Base-by-base conservation (phyloP, 2,329 filamentous ascomycete genomes). In the Periconia sp. region DNA sequence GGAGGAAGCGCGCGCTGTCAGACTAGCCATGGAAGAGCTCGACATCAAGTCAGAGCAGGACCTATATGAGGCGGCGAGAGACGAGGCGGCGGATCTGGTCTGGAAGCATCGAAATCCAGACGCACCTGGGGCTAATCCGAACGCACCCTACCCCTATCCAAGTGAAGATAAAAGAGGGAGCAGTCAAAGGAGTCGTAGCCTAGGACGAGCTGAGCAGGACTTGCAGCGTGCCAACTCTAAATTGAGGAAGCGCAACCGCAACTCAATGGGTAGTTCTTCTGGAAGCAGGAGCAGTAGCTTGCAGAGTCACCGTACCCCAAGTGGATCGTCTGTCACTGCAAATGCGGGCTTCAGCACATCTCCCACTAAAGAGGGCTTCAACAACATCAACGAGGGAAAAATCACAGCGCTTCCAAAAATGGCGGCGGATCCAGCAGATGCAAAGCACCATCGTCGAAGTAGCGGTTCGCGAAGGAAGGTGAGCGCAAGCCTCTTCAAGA, bases 51-150 rank as follows among this genome's bases (percentile, higher is more conserved):
- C 86, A 15, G 84, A 86, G 45, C 67, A 76, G 45, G 81, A 80
- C 31, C 66, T 92, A 35, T 87, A 88, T 64, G 74, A 81, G 10
- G 85, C 86, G 28, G 88, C 88, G 21, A 83, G 89, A 48, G 77
- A 89, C 46, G 88, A 92, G 66, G 88, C 88, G 9, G 85, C 87
- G 1, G 87, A 92, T 65, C 76, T 92, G 32, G 88, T 92, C 30
- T 91, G 83, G 80, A 83, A 85, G 60, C 88, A 92, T 63, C 78
- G 86, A 62, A 80, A 89, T 53, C 85, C 86, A 3, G 79, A 83
- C 30, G 81, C 83, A 1, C 82, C 86, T 8, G 87, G 84, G 56
- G 77, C 77, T 22, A 78, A 78, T 47, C 75, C 79, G 12, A 70
- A 76, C 51, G 73, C 50, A 30, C 66, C 67, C 21, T 70, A 71